A percentile compares a stretch with the other conserved stretches of the same genome.
Conservation (phyloP, 176 grass and related monocot genomes). For the Zoysia japonica region DNA sequence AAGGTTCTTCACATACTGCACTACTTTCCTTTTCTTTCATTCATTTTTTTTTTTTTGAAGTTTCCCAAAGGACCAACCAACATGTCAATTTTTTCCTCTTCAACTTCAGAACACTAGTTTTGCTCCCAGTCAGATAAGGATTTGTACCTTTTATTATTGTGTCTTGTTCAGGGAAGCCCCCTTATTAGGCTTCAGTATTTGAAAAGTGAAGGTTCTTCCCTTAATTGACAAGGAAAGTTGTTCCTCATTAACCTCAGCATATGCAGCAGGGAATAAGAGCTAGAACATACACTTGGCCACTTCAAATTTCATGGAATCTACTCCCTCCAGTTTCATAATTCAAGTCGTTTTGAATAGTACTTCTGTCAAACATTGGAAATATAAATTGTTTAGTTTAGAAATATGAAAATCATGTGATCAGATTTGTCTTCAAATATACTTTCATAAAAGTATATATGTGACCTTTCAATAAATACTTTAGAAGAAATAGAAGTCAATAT, state of each 20-base stretch:
- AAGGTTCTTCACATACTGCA: slow-evolving; percentile 50
- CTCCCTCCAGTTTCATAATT: too few species aligned
- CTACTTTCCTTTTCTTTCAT: neutral
- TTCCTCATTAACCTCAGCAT: slow-evolving; percentile 37
- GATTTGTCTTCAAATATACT: too few species aligned
- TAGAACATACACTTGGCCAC: slow-evolving; percentile 45
- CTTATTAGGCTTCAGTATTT: slow-evolving; percentile 35
- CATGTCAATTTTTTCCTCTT: neutral
- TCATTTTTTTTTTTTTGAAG: neutral
- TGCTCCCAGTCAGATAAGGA: neutral
- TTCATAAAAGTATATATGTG: too few species aligned
- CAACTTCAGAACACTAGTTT: slow-evolving; percentile 20
- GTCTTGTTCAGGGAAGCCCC: slow-evolving; percentile 21
- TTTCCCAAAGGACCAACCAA: neutral
- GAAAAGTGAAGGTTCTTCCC: slow-evolving; percentile 74
- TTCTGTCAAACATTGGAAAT: too few species aligned
- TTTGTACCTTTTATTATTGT: neutral
- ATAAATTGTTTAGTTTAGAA: too few species aligned
- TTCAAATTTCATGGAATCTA: slow-evolving; percentile 46
- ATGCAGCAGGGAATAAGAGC: slow-evolving; percentile 40
- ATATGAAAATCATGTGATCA: too few species aligned
- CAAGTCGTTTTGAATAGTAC: too few species aligned
- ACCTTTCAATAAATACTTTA: too few species aligned
- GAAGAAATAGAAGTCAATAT: too few species aligned
- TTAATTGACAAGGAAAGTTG: slow-evolving; percentile 79